Base-by-base conservation (phyloP, 768 basidiomycete species). In the Cubamyces sp. region DNA sequence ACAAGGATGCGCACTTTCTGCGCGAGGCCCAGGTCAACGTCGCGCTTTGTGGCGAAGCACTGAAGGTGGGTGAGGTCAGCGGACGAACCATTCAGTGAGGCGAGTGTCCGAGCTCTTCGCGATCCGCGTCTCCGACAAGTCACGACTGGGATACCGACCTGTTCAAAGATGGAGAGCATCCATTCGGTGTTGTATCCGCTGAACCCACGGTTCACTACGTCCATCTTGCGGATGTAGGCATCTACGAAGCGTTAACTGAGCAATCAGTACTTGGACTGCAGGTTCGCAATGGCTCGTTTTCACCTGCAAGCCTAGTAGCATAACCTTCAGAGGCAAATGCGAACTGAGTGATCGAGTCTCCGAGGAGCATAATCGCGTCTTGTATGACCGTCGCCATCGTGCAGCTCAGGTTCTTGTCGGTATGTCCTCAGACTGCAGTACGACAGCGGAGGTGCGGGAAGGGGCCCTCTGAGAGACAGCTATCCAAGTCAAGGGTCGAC, bases 101-200 rank as follows among this genome's bases (percentile, higher is more conserved):
- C 25, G 42, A 39, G 43, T 23, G 18, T 15, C 21, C 1, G 3
- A 3, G 45, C 7, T 23, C 9, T 34, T 5, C 34, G 9, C 1
- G n/a, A n/a, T n/a, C n/a, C n/a, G n/a, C n/a, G n/a, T n/a, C n/a
- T n/a, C n/a, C n/a, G n/a, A n/a, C n/a, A n/a, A n/a, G n/a, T n/a
- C n/a, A n/a, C 9, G 34, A 34, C 34, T 5, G 34, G 26, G 25
- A 30, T 19, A 16, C 79, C 37, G 48, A 87, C 91, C 81, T 89
- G 86, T 69, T 91, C 82, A 60, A 96, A 84, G 34, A 93, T 81
- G 2, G 91, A 90, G 40, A 94, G 76, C 8, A 82, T 88, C 94
- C 94, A 96, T 41, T 88, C 86, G 0, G 92, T 89, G 70, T 91
- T 95, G 75, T 96, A 97, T 3, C 94, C 94, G 34, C 84, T 80